Evolutionary conservation across 2,329 filamentous ascomycete genomes (phyloP), one percentile per base, ranked within the genome.

Genomic region (Botrytis elliptica): DNA sequence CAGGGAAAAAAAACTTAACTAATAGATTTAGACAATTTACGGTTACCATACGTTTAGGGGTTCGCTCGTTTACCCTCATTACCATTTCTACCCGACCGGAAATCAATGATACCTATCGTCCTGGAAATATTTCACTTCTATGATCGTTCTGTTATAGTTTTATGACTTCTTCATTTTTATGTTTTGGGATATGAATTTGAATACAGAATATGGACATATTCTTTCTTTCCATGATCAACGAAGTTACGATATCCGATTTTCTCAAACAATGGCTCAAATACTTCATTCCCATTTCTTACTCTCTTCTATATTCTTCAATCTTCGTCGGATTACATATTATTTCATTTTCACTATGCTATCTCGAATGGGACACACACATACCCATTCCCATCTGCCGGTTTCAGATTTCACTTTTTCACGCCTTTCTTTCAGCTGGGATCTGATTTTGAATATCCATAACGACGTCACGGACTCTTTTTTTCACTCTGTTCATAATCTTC

Each of bases 21-120:
- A 57, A 68, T 3, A 22, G 9, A 9, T 0, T 20, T 25, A 68
- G 36, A 1, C 3, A n/a, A 57, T 57, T 22, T 4, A 29, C 36
- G 25, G 29, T 25, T 42, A 6, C 18, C 36, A 57, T 69, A 69
- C 49, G 66, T 69, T 69, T 57, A 57, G 49, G 66, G 66, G n/a
- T 20, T 25, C 66, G 29, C 66, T 69, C 66, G 25, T 42, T 69
- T 57, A 52, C 66, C 66, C 66, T 18, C 14, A 42, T 0, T 33
- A 10, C 49, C 49, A 9, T 25, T 57, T 57, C 7, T 33, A 18
- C 18, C 49, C 3, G 9, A n/a, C 18, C 22, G 40, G 22, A 14
- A 9, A 16, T 57, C n/a, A 29, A 44, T 6, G 25, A 55, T 25
- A 33, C 4, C 6, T 6, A 20, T 9, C 10, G 1, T 55, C 12